A percentile compares a stretch with the other conserved stretches of the same genome.
Evolutionary conservation across 2,329 filamentous ascomycete species (phyloP).

Genomic region (Aspergillus latus): DNA sequence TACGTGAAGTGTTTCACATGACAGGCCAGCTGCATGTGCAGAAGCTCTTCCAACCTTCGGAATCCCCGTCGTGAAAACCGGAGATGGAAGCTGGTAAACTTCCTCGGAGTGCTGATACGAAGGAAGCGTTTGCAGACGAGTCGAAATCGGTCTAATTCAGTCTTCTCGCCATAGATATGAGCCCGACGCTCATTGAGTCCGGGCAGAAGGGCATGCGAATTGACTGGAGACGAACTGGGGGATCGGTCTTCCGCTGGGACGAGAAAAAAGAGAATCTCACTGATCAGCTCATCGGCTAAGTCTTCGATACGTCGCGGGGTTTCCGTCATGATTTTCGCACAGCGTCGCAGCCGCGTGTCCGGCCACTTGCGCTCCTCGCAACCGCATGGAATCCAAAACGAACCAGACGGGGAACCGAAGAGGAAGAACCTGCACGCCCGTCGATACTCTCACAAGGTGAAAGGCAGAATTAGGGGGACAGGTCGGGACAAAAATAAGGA

Average conservation of each 20-base stretch:
- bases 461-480: slow-evolving; percentile 9
- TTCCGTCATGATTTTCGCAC: slow-evolving; percentile 33
- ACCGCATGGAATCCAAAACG: slow-evolving; percentile 33
- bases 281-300: slow-evolving; percentile 40
- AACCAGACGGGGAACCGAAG: slow-evolving; percentile 8
- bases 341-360: slow-evolving; percentile 33
- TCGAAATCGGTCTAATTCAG: slow-evolving; percentile 42
- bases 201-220: slow-evolving; percentile 9
- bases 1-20: slow-evolving; percentile 42
- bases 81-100: slow-evolving; percentile 39
- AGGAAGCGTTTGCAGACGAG: slow-evolving; percentile 44
- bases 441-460: not conserved
- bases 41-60: slow-evolving; percentile 33
- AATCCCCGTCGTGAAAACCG: slow-evolving; percentile 39
- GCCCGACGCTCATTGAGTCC: slow-evolving; percentile 10
- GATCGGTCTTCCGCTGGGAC: slow-evolving; percentile 22
- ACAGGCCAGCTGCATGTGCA: slow-evolving; percentile 38
- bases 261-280: slow-evolving; percentile 34
- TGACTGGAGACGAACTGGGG: slow-evolving; percentile 16
- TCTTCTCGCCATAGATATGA: slow-evolving; percentile 28
- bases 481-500: slow-evolving; percentile 3
- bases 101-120: slow-evolving; percentile 42
- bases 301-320: slow-evolving; percentile 33
- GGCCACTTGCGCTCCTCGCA: slow-evolving; percentile 31
- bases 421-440: slow-evolving; percentile 1